phyloP scores from a whole-genome alignment of 305 asterid species.

The Solanum hybrid region DNA sequence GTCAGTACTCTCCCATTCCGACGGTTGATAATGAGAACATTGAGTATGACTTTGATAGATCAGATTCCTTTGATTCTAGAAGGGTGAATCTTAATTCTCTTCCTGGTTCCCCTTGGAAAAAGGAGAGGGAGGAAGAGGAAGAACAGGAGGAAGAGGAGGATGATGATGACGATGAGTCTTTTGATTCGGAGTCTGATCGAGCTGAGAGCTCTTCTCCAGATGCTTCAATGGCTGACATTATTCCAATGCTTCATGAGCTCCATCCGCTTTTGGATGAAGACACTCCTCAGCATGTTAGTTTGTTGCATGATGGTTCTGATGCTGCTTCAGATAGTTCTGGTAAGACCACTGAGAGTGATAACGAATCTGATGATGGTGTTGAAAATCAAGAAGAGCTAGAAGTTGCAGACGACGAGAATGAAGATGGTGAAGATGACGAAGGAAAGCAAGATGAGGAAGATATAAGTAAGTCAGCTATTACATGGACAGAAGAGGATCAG shows the following conservation, averaged over 20 bases:
- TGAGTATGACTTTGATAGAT: conserved; percentile 42
- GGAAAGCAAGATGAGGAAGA: conserved; percentile 43
- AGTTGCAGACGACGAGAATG: conserved; percentile 48
- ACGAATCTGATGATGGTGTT: conserved; percentile 45
- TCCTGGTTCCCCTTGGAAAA: conserved; percentile 69
- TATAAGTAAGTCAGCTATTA: conserved; percentile 44
- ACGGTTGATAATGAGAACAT: conserved; percentile 31
- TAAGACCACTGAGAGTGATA: conserved; percentile 26
- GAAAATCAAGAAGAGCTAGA: conserved; percentile 45
- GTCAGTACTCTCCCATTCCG: conserved; percentile 24
- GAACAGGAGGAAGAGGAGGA: conserved; percentile 27
- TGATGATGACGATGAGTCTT: conserved; percentile 32
- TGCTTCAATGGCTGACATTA: conserved; percentile 91
- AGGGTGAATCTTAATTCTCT: conserved; percentile 57
- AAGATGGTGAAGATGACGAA: conserved; percentile 56
- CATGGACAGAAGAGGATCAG: conserved; percentile 96
- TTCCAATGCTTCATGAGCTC: conserved; percentile 93
- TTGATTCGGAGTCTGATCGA: conserved; percentile 56
- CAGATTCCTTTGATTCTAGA: conserved; percentile 64
- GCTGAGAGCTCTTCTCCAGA: conserved; percentile 96
- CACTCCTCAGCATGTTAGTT: conserved; percentile 32
- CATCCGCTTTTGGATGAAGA: conserved; percentile 80
- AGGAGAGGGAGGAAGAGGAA: conserved; percentile 25
- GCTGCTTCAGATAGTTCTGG: conserved; percentile 39
- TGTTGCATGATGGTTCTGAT: conserved; percentile 41